Conservation (phyloP, 352 stramenopile species). For the Phytophthora melonis region DNA sequence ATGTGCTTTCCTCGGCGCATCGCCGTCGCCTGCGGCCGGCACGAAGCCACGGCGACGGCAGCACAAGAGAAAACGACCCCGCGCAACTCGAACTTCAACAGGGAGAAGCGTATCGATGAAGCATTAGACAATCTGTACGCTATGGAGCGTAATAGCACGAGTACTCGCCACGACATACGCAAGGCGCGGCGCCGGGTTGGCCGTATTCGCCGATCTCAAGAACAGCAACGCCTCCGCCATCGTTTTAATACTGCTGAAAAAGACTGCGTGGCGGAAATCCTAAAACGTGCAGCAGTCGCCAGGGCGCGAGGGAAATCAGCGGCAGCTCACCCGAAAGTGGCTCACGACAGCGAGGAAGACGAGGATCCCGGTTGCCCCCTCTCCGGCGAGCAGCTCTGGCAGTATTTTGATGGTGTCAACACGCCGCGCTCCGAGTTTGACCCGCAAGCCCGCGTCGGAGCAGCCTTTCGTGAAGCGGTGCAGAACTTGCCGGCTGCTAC, state of each 20-base stretch:
- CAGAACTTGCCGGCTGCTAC: not conserved
- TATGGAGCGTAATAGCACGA: not conserved
- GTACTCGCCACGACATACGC: not conserved
- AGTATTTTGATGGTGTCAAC: not conserved
- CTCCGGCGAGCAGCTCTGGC: not conserved
- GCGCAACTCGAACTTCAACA: not conserved
- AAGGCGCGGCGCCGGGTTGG: constrained; percentile 16
- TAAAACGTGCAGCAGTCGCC: not conserved
- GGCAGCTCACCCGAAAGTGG: not conserved
- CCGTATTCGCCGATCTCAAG: constrained; percentile 3
- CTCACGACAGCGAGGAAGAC: not conserved
- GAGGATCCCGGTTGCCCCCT: constrained; percentile 15
- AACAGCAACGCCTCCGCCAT: constrained; percentile 7
- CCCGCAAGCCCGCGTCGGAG: not conserved
- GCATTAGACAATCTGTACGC: constrained; percentile 14
- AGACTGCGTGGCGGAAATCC: constrained; percentile 6
- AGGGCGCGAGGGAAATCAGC: not conserved
- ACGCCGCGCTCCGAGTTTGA: not conserved
- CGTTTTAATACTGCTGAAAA: constrained; percentile 10
- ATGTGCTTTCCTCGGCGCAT: no score
- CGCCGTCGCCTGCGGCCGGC: no score
- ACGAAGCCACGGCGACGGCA: no score
- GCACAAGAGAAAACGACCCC: no score
- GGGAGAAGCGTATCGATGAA: constrained; percentile 5
- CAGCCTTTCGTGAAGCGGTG: not conserved